Evolutionary conservation across 1,139 yeast species (phyloP).

Genomic region (Yarrowia galli): DNA sequence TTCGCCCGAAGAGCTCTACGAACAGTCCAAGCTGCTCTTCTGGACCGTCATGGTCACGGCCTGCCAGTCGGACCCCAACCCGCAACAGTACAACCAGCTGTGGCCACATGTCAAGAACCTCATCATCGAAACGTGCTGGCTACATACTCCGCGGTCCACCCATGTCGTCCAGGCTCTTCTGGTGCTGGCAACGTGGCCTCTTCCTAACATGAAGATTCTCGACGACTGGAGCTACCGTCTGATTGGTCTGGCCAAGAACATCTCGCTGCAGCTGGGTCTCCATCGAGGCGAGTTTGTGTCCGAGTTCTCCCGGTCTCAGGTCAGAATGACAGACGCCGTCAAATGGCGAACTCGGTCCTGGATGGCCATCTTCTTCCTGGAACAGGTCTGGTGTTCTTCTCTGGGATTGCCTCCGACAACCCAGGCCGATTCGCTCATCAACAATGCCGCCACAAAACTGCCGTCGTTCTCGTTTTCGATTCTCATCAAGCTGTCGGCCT

Average conservation of each 20-base stretch:
- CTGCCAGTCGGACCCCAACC: constrained; percentile 85
- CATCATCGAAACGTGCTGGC: constrained; percentile 94
- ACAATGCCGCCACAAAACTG: constrained; percentile 15
- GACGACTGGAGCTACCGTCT: constrained; percentile 93
- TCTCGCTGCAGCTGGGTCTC: constrained; percentile 88
- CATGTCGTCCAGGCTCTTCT: constrained; percentile 90
- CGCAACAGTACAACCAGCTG: constrained; percentile 75
- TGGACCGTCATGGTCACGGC: constrained; percentile 94
- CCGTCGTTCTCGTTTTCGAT: constrained; percentile 63
- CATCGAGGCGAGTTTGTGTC: constrained; percentile 92
- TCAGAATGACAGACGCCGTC: constrained; percentile 86
- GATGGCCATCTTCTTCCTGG: constrained; percentile 86
- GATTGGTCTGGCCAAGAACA: constrained; percentile 82
- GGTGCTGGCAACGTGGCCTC: constrained; percentile 87
- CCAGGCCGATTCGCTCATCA: constrained; percentile 79
- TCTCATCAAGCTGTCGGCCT: constrained; percentile 74
- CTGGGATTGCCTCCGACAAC: constrained; percentile 88
- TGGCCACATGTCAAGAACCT: constrained; percentile 82
- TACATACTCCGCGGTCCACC: constrained; percentile 89
- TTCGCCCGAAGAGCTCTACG: constrained; percentile 77
- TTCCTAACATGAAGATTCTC: constrained; percentile 89
- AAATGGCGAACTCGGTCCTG: constrained; percentile 95
- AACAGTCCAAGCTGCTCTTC: constrained; percentile 82
- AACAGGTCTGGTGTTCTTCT: constrained; percentile 89
- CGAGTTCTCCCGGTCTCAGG: constrained; percentile 91